These are phyloP conservation scores for Malassezia sp. DNA, from an alignment of 1,284 basidiomycete genomes.

Conservation along the genomic window DNA sequence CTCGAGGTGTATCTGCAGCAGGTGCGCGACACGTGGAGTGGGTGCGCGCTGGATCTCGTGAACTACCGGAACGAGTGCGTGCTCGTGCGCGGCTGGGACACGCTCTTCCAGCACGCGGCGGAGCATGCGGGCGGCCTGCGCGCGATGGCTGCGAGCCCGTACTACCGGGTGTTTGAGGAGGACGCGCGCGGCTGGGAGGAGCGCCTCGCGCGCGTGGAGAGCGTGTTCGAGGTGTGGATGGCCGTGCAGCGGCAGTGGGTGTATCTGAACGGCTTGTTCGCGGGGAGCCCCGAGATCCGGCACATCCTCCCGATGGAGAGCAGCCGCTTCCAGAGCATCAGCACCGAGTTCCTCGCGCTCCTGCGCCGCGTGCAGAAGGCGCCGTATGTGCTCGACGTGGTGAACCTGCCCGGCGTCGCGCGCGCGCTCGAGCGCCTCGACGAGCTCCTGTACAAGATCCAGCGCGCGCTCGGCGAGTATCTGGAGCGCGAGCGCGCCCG, in stretches of 20 bases:
- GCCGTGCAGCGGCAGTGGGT: constrained; percentile 99
- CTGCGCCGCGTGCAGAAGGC: constrained; percentile 99
- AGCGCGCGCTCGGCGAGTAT: constrained; percentile 98
- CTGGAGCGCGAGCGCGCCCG: constrained; percentile 79
- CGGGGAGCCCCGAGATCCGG: constrained; percentile 71
- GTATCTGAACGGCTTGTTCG: constrained; percentile 96
- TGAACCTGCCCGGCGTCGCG: constrained; percentile 90
- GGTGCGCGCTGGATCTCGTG: constrained; percentile 85
- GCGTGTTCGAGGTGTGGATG: constrained; percentile 97
- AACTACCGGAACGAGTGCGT: constrained; percentile 99
- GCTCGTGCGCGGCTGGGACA: constrained; percentile 84
- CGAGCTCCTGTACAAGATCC: constrained; percentile 92
- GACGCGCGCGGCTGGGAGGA: constrained; percentile 49
- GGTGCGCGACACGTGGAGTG: constrained; percentile 91
- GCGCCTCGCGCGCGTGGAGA: constrained; percentile 48
- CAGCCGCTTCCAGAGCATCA: constrained; percentile 95
- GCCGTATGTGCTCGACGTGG: constrained; percentile 88
- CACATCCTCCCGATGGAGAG: constrained; percentile 95
- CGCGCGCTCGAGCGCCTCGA: constrained; percentile 93
- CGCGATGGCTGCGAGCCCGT: constrained; percentile 59
- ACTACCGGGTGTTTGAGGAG: constrained; percentile 48
- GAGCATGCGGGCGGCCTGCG: constrained; percentile 80
- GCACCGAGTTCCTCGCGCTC: constrained; percentile 89
- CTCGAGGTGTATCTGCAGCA: constrained; percentile 50
- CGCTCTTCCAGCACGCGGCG: constrained; percentile 52